Evolutionary conservation across 2,329 filamentous ascomycete genomes (phyloP), one percentile per base, ranked within the genome.

Genomic region (Venturia effusa): DNA sequence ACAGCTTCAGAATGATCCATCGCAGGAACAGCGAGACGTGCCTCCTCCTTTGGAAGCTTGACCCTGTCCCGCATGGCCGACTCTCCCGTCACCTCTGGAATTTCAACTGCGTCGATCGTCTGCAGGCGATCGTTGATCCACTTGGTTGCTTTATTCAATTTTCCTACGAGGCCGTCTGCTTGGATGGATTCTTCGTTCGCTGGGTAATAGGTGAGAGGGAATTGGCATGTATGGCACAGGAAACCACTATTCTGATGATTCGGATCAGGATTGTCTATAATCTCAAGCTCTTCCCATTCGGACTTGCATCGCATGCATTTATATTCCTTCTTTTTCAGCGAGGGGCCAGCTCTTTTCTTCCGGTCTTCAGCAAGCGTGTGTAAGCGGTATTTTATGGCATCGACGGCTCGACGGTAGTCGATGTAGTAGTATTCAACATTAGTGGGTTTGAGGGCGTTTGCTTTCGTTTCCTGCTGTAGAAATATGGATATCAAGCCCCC

Each of bases 351-450:
- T 65, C 90, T 87, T 19, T 88, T 87, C 76, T 97, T 92, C 65
- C 97, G 91, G 63, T 88, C 86, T 73, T 93, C 92, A 68, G 92
- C 92, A 69, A 97, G 85, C 64, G 88, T 88, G 72, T 93, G 92
- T 61, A 96, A 86, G 67, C 90, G 88, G 83, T 89, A 99, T 75
- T 99, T 99, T 77, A 96, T 95, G 60, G 90, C 91, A 76, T 99
- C 94, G 71, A 99, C 91, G 41, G 93, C 91, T 65, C 90, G 89
- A 66, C 94, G 90, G 71, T 95, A 95, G 74, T 97, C 92, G 73
- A 99, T 93, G 76, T 90, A 99, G 79, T 96, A 99, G 81, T 96
- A 99, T 67, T 93, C 96, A 70, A 90, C 85, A 72, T 88, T 92
- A 68, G 89, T 87, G 5, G 90, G 88, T 62, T 92, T 87, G 65